A percentile compares a stretch with the other conserved stretches of the same genome.
phyloP scores from a whole-genome alignment of 257 asterid genomes.

The Paulownia fortunei region DNA sequence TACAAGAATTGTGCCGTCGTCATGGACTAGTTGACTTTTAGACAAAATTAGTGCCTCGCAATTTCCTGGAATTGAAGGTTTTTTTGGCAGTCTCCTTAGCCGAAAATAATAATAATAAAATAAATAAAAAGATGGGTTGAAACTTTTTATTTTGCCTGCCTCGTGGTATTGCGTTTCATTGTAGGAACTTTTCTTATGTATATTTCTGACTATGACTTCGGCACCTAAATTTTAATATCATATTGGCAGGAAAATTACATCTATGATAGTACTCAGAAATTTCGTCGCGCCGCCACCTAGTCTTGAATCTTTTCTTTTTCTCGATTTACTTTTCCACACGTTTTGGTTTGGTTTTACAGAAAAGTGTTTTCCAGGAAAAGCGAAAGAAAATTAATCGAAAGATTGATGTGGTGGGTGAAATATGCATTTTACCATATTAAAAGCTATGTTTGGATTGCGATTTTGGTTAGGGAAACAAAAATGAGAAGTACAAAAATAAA shows the following conservation, averaged over 20 bases:
- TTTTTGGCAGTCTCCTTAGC: background rate
- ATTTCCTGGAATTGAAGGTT: slow-evolving; percentile 30
- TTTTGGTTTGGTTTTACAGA: background rate
- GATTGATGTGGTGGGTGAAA: no score
- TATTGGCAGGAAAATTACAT: no score
- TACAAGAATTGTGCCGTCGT: background rate
- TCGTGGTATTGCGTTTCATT: slow-evolving; percentile 9
- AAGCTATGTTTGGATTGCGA: no score
- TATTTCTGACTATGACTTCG: slow-evolving; percentile 21
- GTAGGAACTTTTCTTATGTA: background rate
- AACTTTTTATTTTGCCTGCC: background rate
- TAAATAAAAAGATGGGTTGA: no score
- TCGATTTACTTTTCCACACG: no score
- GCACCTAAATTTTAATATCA: background rate
- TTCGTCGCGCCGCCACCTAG: background rate
- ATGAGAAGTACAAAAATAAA: no score
- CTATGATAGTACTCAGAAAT: no score
- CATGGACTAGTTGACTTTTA: slow-evolving; percentile 29
- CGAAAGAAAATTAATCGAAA: background rate
- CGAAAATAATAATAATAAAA: no score
- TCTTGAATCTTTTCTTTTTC: background rate
- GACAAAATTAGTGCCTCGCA: background rate
- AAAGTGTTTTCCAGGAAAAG: background rate
- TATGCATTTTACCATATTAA: no score
- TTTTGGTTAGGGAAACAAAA: no score